Evolutionary conservation across 768 basidiomycete genomes (phyloP), one percentile per base, ranked within the genome.

Genomic region (Kwoniella sp.): DNA sequence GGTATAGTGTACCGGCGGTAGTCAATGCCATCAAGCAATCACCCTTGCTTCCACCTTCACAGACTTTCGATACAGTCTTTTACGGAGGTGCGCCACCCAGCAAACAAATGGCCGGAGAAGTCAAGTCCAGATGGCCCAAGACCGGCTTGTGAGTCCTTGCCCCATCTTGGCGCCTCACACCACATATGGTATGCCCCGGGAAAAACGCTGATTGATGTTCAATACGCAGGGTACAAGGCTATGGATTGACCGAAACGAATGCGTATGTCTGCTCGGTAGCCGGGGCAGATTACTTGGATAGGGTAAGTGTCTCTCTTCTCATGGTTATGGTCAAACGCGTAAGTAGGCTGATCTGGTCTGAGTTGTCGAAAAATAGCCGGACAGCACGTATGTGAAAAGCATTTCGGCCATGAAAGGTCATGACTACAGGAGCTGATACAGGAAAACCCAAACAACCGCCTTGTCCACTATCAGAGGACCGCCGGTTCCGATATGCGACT

Each of bases 161-260:
- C 34, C 29, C 22, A 22, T 45, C 11, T 7, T 12, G 1, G 48
- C 29, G n/a, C 15, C 15, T 61, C 26, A 48, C n/a, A 22, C 15
- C 34, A 15, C 23, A 12, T 41, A 13, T 34, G 22, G 15, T 17
- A 11, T 64, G 34, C 20, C 52, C 22, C 22, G n/a, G 13, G 20
- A 37, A 26, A n/a, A n/a, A n/a, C n/a, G n/a, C 34, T 37, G 5
- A 37, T 13, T 37, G 2, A 17, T 59, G 26, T 30, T 23, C 22
- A 53, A 25, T 20, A 23, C 3, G 22, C 45, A 77, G 75, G 29
- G 73, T 77, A 9, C 76, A 77, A 58, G 76, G 76, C 13, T 77
- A 77, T 50, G 76, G 76, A 9, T 53, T 77, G 65, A 77, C 73
- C 0, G 76, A 77, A 67, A 77, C 76, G 2, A 77, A 77, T 47